Evolutionary conservation across 225 moss, liverwort and hornwort species (phyloP).

Genomic region (Asterella californica): DNA sequence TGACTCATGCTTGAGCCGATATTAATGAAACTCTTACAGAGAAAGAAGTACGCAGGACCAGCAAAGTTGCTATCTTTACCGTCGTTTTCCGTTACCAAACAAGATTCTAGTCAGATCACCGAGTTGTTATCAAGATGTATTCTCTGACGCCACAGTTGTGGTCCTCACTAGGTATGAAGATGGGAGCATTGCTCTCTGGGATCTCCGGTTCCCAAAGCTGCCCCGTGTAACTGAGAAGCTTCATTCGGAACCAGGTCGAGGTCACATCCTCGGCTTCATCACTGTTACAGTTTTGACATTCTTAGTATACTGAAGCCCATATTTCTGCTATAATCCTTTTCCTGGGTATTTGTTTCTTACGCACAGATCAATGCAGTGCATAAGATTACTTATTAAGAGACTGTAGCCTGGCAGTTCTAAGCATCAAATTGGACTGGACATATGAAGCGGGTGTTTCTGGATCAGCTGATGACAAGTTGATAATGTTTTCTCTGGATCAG

Average conservation of each 20-base stretch:
- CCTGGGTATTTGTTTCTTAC: too few relatives aligned
- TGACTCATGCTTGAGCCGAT: background rate
- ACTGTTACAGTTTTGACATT: background rate
- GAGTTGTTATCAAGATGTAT: background rate
- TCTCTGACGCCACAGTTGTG: background rate
- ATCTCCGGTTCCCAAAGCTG: constrained; percentile 62
- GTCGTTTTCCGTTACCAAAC: too few relatives aligned
- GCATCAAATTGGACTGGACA: constrained; percentile 54
- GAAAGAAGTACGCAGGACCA: too few relatives aligned
- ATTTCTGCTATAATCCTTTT: background rate
- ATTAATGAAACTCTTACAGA: too few relatives aligned
- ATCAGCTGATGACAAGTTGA: constrained; percentile 72
- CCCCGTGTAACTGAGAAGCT: constrained; percentile 63
- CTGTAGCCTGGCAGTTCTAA: constrained; percentile 58
- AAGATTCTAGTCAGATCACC: too few relatives aligned
- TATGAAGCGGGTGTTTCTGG: constrained; percentile 70
- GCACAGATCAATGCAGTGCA: background rate
- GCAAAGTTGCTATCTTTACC: too few relatives aligned
- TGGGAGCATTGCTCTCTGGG: constrained; percentile 83
- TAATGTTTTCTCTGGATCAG: constrained; percentile 63
- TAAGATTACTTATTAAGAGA: background rate
- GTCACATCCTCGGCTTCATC: background rate
- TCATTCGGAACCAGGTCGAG: constrained; percentile 90
- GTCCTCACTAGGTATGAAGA: constrained; percentile 69
- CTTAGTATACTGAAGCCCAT: background rate